These are phyloP conservation scores for Bipolaris zeicola DNA, from an alignment of 2,329 filamentous ascomycete genomes.

Conservation along the genomic window DNA sequence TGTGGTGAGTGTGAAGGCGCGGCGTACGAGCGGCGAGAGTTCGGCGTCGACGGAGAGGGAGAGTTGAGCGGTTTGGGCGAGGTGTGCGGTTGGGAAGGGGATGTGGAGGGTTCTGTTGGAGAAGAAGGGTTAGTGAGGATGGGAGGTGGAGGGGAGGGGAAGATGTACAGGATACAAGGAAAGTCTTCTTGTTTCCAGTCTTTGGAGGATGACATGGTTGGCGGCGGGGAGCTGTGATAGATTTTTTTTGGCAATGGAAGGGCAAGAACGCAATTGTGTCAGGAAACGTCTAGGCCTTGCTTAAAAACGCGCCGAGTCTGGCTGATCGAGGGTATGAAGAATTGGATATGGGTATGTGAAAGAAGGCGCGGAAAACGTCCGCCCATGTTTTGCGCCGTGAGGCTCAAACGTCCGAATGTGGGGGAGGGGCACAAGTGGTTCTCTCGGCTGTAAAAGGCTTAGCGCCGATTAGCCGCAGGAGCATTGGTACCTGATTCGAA, in stretches of 20 bases:
- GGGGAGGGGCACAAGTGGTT: slow-evolving; percentile 15
- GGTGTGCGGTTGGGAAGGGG: slow-evolving; percentile 79
- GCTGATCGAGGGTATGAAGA: too few relatives aligned
- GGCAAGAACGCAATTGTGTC: too few relatives aligned
- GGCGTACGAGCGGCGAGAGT: slow-evolving; percentile 80
- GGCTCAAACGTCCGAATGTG: slow-evolving; percentile 26
- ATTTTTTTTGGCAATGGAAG: too few relatives aligned
- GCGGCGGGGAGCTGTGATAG: neutral
- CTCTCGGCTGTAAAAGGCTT: neutral
- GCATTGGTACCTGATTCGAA: slow-evolving; percentile 10
- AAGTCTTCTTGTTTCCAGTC: slow-evolving; percentile 36
- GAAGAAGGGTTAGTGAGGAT: neutral
- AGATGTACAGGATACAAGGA: slow-evolving; percentile 48
- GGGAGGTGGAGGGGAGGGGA: neutral
- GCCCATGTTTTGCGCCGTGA: slow-evolving; percentile 5
- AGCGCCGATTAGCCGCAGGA: slow-evolving; percentile 3
- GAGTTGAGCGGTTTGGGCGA: slow-evolving; percentile 75
- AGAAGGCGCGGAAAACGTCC: too few relatives aligned
- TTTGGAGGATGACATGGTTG: slow-evolving; percentile 23
- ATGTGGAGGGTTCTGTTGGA: slow-evolving; percentile 69
- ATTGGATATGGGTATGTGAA: too few relatives aligned
- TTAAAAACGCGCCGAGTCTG: too few relatives aligned
- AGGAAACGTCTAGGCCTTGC: neutral
- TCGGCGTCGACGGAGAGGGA: slow-evolving; percentile 86
- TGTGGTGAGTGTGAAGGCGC: slow-evolving; percentile 65